These are phyloP conservation scores for Phlyctochytrium planicorne DNA, from an alignment of 192 early-diverging fungal species.

Conservation along the genomic window DNA sequence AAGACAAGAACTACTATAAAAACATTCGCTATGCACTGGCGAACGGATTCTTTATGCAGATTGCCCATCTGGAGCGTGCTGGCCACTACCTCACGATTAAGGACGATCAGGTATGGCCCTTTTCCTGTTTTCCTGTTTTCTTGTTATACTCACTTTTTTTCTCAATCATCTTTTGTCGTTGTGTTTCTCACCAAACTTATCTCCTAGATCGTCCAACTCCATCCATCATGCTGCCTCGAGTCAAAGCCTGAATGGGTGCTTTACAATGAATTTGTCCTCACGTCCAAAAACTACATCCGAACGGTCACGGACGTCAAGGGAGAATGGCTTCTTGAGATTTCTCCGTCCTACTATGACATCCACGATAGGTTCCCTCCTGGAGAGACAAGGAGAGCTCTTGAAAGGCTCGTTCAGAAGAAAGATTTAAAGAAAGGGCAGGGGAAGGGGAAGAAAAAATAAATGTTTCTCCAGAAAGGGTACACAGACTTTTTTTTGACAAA, in stretches of 20 bases:
- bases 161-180: background rate
- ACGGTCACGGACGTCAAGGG: constrained; percentile 85
- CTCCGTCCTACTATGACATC: constrained; percentile 91
- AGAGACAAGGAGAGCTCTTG: constrained; percentile 79
- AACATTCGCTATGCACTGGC: constrained; percentile 88
- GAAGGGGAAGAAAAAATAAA: too few relatives aligned
- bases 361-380: constrained; percentile 81
- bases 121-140: constrained; percentile 21
- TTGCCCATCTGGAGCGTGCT: constrained; percentile 82
- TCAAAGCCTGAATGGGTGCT: constrained; percentile 98
- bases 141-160: background rate
- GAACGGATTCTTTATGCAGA: constrained; percentile 98
- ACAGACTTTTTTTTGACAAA: too few relatives aligned
- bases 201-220: constrained; percentile 73
- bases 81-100: constrained; percentile 92
- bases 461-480: too few relatives aligned
- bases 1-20: constrained; percentile 71
- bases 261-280: constrained; percentile 99
- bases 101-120: constrained; percentile 82
- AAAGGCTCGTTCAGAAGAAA: constrained; percentile 65
- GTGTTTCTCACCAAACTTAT: background rate
- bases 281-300: constrained; percentile 93
- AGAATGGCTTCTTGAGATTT: constrained; percentile 71
- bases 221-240: constrained; percentile 85
- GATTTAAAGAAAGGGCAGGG: constrained; percentile 40